Percentiles rank a stretch among this genome's conserved stretches.
phyloP scores from a whole-genome alignment of 1,139 yeast genomes.

The Hemisphaericaspora xylanilytica region DNA sequence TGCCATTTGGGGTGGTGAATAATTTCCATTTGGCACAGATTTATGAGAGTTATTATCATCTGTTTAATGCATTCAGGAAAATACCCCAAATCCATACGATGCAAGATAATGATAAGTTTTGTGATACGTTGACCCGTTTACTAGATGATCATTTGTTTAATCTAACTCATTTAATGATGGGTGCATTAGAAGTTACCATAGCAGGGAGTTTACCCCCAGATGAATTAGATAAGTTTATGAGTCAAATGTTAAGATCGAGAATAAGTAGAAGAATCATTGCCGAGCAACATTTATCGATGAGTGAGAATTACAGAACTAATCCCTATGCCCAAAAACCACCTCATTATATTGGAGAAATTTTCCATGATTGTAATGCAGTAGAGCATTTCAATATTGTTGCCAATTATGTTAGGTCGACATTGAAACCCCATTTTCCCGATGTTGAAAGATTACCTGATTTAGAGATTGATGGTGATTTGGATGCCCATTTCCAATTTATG shows the following conservation, averaged over 20 bases:
- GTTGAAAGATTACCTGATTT: conserved; percentile 68
- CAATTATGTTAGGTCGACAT: conserved; percentile 42
- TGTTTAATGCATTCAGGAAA: conserved; percentile 80
- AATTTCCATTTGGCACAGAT: conserved; percentile 84
- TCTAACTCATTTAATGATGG: conserved; percentile 88
- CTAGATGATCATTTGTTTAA: conserved; percentile 77
- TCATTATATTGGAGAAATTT: conserved; percentile 82
- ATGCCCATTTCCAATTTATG: conserved; percentile 73
- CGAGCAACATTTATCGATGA: conserved; percentile 82
- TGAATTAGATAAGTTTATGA: conserved; percentile 68
- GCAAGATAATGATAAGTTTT: conserved; percentile 72
- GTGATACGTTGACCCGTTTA: conserved; percentile 58
- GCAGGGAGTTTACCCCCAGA: conserved; percentile 59
- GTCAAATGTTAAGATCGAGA: conserved; percentile 76
- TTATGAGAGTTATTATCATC: conserved; percentile 83
- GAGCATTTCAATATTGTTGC: conserved; percentile 58
- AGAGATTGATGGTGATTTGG: conserved; percentile 63
- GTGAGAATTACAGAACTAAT: conserved; percentile 53
- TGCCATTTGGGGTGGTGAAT: conserved; percentile 82
- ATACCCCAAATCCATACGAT: conserved; percentile 63
- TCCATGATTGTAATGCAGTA: conserved; percentile 73
- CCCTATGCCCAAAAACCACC: conserved; percentile 54
- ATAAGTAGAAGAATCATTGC: conserved; percentile 86
- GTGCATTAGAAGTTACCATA: conserved; percentile 79
- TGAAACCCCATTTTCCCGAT: conserved; percentile 53